These are phyloP conservation scores for Candida glucosophila DNA, from an alignment of 1,139 yeast species.

Conservation along the genomic window DNA sequence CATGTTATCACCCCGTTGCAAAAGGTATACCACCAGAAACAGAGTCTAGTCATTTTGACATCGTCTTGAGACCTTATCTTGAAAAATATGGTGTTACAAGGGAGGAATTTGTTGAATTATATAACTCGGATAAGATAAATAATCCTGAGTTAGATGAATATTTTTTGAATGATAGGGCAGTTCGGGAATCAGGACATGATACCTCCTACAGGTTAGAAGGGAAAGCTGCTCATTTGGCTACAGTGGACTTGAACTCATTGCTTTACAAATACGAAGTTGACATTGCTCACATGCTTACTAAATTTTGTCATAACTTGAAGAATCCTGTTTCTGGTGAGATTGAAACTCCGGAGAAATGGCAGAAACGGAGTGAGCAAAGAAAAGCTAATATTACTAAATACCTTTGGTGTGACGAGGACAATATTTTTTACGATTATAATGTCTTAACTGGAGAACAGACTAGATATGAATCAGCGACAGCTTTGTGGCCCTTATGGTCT, in stretches of 20 bases:
- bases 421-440: constrained; percentile 82
- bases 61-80: constrained; percentile 62
- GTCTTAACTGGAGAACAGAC: constrained; percentile 48
- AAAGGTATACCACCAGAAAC: constrained; percentile 94
- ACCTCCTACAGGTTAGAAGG: constrained; percentile 89
- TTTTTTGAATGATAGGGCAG: constrained; percentile 89
- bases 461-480: constrained; percentile 78
- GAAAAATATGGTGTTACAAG: constrained; percentile 52
- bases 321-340: constrained; percentile 15
- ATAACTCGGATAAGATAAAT: constrained; percentile 54
- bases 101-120: constrained; percentile 62
- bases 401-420: constrained; percentile 76
- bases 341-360: constrained; percentile 56
- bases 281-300: constrained; percentile 58
- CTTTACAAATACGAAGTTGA: constrained; percentile 87
- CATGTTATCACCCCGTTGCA: constrained; percentile 89
- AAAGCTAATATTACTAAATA: constrained; percentile 54
- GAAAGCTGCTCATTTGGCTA: constrained; percentile 80
- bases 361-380: constrained; percentile 44
- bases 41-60: constrained; percentile 79
- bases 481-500: constrained; percentile 92
- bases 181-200: constrained; percentile 95
- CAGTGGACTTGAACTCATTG: constrained; percentile 81
- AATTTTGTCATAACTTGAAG: constrained; percentile 45
- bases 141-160: constrained; percentile 85